A percentile compares a stretch with the other conserved stretches of the same genome.
Conservation (phyloP, 352 stramenopile genomes). For the Globisporangium sylvaticum region DNA sequence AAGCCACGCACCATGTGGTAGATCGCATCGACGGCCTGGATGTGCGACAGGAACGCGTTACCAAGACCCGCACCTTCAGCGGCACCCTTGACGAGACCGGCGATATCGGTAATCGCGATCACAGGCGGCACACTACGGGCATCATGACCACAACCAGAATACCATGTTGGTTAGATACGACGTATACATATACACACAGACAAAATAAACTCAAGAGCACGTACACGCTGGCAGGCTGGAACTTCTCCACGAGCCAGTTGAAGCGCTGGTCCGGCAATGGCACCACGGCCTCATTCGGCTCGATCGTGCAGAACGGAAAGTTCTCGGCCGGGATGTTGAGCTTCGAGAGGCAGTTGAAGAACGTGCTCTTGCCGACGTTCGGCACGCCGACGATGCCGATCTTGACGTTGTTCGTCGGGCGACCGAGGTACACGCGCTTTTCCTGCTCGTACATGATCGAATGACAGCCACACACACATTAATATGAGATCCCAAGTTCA, state of each 20-base stretch:
- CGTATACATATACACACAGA: neutral
- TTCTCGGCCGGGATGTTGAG: slow-evolving; percentile 90
- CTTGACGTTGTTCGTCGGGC: slow-evolving; percentile 93
- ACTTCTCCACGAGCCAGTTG: slow-evolving; percentile 97
- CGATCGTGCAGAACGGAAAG: slow-evolving; percentile 98
- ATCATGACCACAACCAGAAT: neutral
- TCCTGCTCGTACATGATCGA: slow-evolving; percentile 17
- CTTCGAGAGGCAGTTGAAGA: slow-evolving; percentile 99
- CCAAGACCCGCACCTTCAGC: slow-evolving; percentile 97
- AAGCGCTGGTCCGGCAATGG: slow-evolving; percentile 98
- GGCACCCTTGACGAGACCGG: slow-evolving; percentile 96
- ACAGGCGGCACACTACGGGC: slow-evolving; percentile 89
- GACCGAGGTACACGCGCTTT: slow-evolving; percentile 75
- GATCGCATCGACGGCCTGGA: slow-evolving; percentile 98
- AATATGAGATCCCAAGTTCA: too few species aligned
- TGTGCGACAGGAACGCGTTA: slow-evolving; percentile 99
- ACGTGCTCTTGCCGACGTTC: slow-evolving; percentile 99
- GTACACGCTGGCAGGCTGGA: slow-evolving; percentile 90
- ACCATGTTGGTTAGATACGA: neutral
- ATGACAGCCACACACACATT: neutral
- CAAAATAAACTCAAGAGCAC: slow-evolving; percentile 11
- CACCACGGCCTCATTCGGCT: slow-evolving; percentile 97
- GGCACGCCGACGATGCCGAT: slow-evolving; percentile 99
- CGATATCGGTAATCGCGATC: slow-evolving; percentile 99
- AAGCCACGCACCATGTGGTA: slow-evolving; percentile 98